These are phyloP conservation scores for Daldinia sp. DNA, from an alignment of 2,329 filamentous ascomycete species.

Conservation along the genomic window DNA sequence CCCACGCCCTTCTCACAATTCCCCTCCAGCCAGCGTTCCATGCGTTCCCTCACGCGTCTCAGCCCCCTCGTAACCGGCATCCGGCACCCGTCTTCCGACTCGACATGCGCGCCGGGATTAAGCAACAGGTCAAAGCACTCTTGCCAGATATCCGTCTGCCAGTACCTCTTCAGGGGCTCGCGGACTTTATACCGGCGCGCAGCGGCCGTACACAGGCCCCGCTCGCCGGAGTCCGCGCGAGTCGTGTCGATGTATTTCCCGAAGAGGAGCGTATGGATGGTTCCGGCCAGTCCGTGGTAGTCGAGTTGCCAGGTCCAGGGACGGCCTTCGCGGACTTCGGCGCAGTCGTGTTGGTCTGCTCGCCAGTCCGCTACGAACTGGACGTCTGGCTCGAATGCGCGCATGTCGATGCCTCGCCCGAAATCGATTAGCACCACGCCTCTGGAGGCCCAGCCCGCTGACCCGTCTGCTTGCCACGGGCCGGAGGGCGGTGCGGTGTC, in stretches of 20 bases:
- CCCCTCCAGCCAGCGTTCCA: conserved; percentile 83
- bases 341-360: conserved; percentile 84
- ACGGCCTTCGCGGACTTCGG: conserved; percentile 91
- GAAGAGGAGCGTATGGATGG: conserved; percentile 88
- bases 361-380: conserved; percentile 97
- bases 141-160: conserved; percentile 92
- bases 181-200: conserved; percentile 79
- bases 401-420: conserved; percentile 93
- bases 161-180: conserved; percentile 90
- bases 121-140: conserved; percentile 85
- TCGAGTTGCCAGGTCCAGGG: conserved; percentile 99
- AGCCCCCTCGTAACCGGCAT: conserved; percentile 80
- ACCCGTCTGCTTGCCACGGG: conserved; percentile 77
- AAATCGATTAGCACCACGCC: conserved; percentile 93
- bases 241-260: conserved; percentile 92
- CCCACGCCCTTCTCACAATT: conserved; percentile 84
- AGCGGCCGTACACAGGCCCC: conserved; percentile 62
- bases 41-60: conserved; percentile 72
- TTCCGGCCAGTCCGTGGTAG: conserved; percentile 90
- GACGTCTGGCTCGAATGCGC: conserved; percentile 76
- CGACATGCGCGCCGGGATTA: conserved; percentile 77
- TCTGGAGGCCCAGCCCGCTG: conserved; percentile 79
- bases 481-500: conserved; percentile 58
- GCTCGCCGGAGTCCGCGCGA: conserved; percentile 50
- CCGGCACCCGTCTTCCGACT: conserved; percentile 68